Base-by-base conservation (phyloP, 1,284 basidiomycete genomes). In the Sporisorium sorghi region DNA sequence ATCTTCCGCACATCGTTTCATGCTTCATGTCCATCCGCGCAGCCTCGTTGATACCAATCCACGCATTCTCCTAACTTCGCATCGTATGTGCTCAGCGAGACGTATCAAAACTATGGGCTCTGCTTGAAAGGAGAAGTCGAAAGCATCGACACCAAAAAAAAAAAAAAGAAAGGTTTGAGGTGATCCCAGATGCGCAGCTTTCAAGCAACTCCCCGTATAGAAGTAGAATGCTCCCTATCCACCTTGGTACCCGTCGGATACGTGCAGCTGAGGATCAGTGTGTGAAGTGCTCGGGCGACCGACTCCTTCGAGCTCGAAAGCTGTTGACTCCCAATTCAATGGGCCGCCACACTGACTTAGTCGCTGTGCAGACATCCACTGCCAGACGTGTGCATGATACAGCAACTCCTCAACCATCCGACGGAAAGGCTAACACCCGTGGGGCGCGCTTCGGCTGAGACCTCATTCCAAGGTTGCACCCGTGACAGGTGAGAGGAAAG, bases 241-340 rank as follows among this genome's bases (percentile, higher is more conserved):
- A 40, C 73, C 73, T 66, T 72, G 60, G 48, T 56, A 21, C 59
- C 73, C 59, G 42, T 43, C 61, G 61, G 73, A 76, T 76, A 76
- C 73, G 69, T 76, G 69, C 73, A 76, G 69, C 69, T 73, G 73
- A 76, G 73, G 73, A 53, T 66, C 69, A 69, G 65, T 60, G 63
- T 61, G 65, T 72, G 73, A 68, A 65, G 73, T 76, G 73, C 73
- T 65, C 69, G 73, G 73, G 64, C 53, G 62, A 76, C 73, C 73
- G 69, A 76, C 73, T 76, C 73, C 73, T 65, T 68, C 73, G 73
- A 66, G 68, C 73, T 54, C 73, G 63, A 51, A 75, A 54, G 73
- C 68, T 63, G 39, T 53, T 63, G 46, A 61, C 43, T 58, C 73
- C 67, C 62, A 63, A 60, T 23, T 58, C 58, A 60, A 66, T 57